Evolutionary conservation across 192 early-diverging fungal genomes (phyloP).

Genomic region (Phycomyces blakesleeanus): DNA sequence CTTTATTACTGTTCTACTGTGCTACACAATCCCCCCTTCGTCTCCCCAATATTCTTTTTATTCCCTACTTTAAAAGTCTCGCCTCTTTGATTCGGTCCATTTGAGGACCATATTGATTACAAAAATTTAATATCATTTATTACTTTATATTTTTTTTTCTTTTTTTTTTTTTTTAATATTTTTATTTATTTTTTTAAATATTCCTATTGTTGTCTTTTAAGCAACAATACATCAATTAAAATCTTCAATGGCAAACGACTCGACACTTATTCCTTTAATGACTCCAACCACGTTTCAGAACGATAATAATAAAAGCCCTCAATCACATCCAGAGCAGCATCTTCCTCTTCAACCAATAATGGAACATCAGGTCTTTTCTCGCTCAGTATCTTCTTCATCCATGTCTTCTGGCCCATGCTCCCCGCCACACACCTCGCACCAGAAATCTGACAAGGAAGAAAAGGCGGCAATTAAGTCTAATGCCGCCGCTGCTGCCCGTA

Average conservation of each 20-base stretch:
- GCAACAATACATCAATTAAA: too few species aligned
- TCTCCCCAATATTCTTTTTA: neutral
- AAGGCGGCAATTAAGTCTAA: neutral
- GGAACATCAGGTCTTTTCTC: too few species aligned
- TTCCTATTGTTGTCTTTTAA: neutral
- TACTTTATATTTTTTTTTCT: neutral
- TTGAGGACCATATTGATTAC: too few species aligned
- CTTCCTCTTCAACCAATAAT: too few species aligned
- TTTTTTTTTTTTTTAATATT: neutral
- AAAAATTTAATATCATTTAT: too few species aligned
- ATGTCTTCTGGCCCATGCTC: neutral
- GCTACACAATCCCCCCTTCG: neutral
- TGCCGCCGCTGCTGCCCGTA: conserved; percentile 36
- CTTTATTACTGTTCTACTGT: neutral
- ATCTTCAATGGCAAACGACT: too few species aligned
- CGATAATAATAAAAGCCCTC: too few species aligned
- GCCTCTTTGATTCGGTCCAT: too few species aligned
- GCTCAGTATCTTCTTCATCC: too few species aligned
- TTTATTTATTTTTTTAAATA: conserved; percentile 1
- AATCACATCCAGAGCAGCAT: too few species aligned
- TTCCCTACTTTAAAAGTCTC: neutral
- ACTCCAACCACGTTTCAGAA: too few species aligned
- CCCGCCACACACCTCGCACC: neutral
- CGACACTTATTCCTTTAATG: too few species aligned
- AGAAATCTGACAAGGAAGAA: neutral